A percentile compares a stretch with the other conserved stretches of the same genome.
These are phyloP conservation scores for Ormosia emarginata DNA, from an alignment of 306 rosid genomes.

Conservation along the genomic window DNA sequence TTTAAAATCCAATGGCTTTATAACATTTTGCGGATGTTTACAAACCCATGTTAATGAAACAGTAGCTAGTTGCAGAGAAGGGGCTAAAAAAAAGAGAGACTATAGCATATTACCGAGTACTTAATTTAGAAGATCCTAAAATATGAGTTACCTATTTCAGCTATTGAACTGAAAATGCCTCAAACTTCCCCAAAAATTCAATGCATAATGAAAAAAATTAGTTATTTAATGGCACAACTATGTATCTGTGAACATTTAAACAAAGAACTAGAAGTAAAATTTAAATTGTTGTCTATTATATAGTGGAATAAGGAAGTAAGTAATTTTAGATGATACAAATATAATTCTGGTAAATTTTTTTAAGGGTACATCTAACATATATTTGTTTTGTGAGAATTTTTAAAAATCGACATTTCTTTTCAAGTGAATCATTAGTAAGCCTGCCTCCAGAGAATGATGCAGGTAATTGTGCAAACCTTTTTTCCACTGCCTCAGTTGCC, in stretches of 20 bases:
- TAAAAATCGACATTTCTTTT: too few relatives aligned
- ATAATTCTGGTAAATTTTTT: too few relatives aligned
- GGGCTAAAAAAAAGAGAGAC: neutral
- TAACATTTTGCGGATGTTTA: conserved; percentile 13
- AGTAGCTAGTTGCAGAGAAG: conserved; percentile 22
- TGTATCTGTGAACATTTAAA: neutral
- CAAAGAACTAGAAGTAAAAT: conserved; percentile 16
- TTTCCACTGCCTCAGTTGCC: too few relatives aligned
- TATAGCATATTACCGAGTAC: neutral
- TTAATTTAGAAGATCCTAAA: conserved; percentile 2
- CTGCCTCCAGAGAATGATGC: too few relatives aligned
- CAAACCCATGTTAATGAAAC: conserved; percentile 45
- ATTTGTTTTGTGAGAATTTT: too few relatives aligned
- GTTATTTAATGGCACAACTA: neutral
- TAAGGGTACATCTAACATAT: too few relatives aligned
- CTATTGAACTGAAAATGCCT: conserved; percentile 20
- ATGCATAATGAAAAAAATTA: neutral
- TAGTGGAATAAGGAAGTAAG: too few relatives aligned
- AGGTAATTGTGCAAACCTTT: too few relatives aligned
- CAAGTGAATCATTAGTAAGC: too few relatives aligned
- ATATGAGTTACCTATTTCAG: conserved; percentile 35
- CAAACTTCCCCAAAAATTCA: neutral
- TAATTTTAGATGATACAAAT: too few relatives aligned
- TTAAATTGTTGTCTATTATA: too few relatives aligned
- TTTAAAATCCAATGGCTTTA: too few relatives aligned